Percentiles rank a stretch among this genome's conserved stretches.
Evolutionary conservation across 345 rosid species (phyloP).

Genomic region (Isatis tinctoria): DNA sequence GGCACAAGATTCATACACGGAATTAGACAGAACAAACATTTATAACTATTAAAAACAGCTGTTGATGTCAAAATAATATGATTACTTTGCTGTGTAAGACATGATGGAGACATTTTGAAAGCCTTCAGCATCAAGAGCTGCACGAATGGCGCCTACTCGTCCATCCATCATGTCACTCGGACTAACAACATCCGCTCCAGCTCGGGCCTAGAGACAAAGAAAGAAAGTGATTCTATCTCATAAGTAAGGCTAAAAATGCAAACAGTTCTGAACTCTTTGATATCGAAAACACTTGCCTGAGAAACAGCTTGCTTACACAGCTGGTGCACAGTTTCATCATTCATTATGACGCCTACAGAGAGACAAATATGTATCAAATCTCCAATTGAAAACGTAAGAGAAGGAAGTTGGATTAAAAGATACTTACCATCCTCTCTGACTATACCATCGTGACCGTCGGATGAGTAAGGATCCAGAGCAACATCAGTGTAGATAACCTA

Average conservation of each 20-base stretch:
- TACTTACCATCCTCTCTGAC: slow-evolving; percentile 51
- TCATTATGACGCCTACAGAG: slow-evolving; percentile 27
- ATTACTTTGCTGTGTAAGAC: slow-evolving; percentile 97
- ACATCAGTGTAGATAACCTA: slow-evolving; percentile 58
- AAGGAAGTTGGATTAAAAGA: background rate
- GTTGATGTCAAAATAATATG: background rate
- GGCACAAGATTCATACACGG: background rate
- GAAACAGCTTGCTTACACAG: slow-evolving; percentile 38
- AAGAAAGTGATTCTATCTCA: background rate
- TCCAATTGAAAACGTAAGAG: background rate
- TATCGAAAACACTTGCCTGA: slow-evolving; percentile 6
- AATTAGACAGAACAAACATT: slow-evolving; percentile 3
- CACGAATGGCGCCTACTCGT: slow-evolving; percentile 84
- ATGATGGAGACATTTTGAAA: slow-evolving; percentile 89
- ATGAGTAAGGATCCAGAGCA: slow-evolving; percentile 57
- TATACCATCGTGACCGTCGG: slow-evolving; percentile 58
- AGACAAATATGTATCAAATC: background rate
- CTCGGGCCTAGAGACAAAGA: slow-evolving; percentile 54
- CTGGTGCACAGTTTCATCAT: slow-evolving; percentile 33
- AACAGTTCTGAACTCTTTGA: background rate
- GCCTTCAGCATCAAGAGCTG: slow-evolving; percentile 92
- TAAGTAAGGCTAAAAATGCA: background rate
- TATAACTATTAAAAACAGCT: background rate
- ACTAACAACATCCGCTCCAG: slow-evolving; percentile 98
- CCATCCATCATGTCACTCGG: slow-evolving; percentile 99